A percentile compares a stretch with the other conserved stretches of the same genome.
Conservation (phyloP, 2,329 filamentous ascomycete genomes). For the Zasmidium citrigriseum region DNA sequence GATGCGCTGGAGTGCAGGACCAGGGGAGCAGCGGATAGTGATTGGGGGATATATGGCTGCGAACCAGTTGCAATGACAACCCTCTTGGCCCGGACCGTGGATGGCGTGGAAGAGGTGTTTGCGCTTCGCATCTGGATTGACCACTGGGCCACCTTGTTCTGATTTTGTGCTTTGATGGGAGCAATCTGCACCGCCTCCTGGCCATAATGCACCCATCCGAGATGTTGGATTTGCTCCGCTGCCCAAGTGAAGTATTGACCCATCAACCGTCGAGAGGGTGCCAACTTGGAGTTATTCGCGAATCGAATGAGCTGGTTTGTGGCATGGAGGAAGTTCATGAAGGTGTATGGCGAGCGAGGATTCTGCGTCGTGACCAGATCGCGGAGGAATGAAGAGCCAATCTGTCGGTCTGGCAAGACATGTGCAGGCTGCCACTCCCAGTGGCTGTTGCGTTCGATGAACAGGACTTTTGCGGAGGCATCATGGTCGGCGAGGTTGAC, state of each 20-base stretch:
- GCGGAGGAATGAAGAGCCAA: conserved; percentile 27
- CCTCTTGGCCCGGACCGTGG: conserved; percentile 21
- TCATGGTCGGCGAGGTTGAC: conserved; percentile 24
- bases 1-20: conserved; percentile 22
- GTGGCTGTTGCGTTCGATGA: conserved; percentile 22
- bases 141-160: conserved; percentile 21
- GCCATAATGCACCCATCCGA: conserved; percentile 29
- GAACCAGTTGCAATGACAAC: conserved; percentile 26
- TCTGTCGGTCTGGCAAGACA: conserved; percentile 22
- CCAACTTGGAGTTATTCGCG: conserved; percentile 30
- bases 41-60: conserved; percentile 17
- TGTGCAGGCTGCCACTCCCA: conserved; percentile 23
- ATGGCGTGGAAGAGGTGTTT: conserved; percentile 13
- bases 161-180: conserved; percentile 13
- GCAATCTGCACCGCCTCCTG: conserved; percentile 22
- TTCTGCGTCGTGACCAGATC: conserved; percentile 32
- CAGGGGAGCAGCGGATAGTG: conserved; percentile 15
- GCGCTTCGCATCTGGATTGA: conserved; percentile 17
- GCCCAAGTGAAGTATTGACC: conserved; percentile 31
- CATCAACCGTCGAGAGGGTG: conserved; percentile 26
- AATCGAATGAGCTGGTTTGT: conserved; percentile 30
- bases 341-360: conserved; percentile 31
- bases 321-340: conserved; percentile 32
- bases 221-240: conserved; percentile 23
- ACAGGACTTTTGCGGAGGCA: conserved; percentile 19